Conservation (phyloP, 176 grass and related monocot genomes). For the Alloteropsis semialata region DNA sequence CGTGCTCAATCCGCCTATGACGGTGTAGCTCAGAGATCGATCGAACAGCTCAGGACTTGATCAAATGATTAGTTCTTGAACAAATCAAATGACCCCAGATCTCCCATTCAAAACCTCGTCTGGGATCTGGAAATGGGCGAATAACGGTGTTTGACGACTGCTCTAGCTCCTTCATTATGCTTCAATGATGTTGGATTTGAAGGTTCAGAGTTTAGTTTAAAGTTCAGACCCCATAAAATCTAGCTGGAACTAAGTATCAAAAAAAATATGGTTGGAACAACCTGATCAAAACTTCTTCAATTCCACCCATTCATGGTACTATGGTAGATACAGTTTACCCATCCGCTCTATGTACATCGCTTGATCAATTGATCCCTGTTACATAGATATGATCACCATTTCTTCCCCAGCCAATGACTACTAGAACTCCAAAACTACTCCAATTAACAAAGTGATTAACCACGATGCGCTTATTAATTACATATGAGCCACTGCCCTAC, state of each 20-base stretch:
- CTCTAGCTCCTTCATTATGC: neutral
- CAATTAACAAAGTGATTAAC: neutral
- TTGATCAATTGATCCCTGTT: neutral
- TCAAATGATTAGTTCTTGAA: neutral
- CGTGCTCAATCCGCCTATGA: neutral
- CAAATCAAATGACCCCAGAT: neutral
- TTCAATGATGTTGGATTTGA: neutral
- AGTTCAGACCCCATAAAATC: neutral
- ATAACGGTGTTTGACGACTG: neutral
- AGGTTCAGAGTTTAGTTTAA: neutral
- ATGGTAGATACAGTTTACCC: slow-evolving; percentile 15
- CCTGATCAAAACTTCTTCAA: neutral
- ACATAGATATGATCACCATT: neutral
- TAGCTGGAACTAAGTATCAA: too few species aligned
- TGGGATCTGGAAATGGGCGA: neutral
- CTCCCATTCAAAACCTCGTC: neutral
- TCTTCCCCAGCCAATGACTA: slow-evolving; percentile 12
- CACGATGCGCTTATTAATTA: slow-evolving; percentile 16
- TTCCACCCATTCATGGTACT: neutral
- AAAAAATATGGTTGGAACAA: neutral
- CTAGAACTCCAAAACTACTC: neutral
- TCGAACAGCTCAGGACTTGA: neutral
- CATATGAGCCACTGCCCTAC: slow-evolving; percentile 1
- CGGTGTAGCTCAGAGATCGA: neutral
- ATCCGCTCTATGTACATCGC: slow-evolving; percentile 12